A percentile compares a stretch with the other conserved stretches of the same genome.
Evolutionary conservation across 305 asterid genomes (phyloP).

Genomic region (Solanum hybrid): DNA sequence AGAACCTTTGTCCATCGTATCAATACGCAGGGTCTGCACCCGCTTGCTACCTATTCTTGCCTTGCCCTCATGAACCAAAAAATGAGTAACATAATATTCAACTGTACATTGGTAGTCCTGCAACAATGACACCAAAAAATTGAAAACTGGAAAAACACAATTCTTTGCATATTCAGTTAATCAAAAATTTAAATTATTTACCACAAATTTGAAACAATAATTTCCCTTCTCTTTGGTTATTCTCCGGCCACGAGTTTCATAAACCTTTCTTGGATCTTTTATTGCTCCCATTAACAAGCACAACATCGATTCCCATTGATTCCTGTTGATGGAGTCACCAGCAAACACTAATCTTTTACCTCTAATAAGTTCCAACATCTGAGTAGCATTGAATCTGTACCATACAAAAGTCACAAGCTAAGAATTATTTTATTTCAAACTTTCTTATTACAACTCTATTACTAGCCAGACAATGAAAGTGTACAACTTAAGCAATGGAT

Average conservation of each 20-base stretch:
- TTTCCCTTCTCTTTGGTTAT: slow-evolving; percentile 77
- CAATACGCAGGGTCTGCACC: slow-evolving; percentile 64
- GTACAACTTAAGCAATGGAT: neutral
- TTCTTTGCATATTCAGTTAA: neutral
- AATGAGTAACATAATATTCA: slow-evolving; percentile 78
- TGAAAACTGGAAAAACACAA: neutral
- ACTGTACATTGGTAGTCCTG: slow-evolving; percentile 81
- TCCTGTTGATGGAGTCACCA: slow-evolving; percentile 86
- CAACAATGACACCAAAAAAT: neutral
- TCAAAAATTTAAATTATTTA: slow-evolving; percentile 9
- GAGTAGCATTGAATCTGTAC: slow-evolving; percentile 66
- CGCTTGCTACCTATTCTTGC: slow-evolving; percentile 68
- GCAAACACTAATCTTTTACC: slow-evolving; percentile 88
- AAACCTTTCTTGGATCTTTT: slow-evolving; percentile 71
- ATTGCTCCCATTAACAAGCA: slow-evolving; percentile 74
- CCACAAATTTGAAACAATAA: slow-evolving; percentile 85
- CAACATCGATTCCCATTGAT: slow-evolving; percentile 94
- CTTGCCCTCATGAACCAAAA: slow-evolving; percentile 73
- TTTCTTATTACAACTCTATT: neutral
- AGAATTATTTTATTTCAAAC: neutral
- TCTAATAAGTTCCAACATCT: slow-evolving; percentile 66
- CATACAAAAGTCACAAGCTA: neutral
- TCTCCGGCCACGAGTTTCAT: slow-evolving; percentile 70
- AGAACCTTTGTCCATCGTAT: slow-evolving; percentile 71
- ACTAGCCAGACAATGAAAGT: neutral